Evolutionary conservation across 108 stramenopile genomes (phyloP).

Genomic region (Fistulifera solaris): DNA sequence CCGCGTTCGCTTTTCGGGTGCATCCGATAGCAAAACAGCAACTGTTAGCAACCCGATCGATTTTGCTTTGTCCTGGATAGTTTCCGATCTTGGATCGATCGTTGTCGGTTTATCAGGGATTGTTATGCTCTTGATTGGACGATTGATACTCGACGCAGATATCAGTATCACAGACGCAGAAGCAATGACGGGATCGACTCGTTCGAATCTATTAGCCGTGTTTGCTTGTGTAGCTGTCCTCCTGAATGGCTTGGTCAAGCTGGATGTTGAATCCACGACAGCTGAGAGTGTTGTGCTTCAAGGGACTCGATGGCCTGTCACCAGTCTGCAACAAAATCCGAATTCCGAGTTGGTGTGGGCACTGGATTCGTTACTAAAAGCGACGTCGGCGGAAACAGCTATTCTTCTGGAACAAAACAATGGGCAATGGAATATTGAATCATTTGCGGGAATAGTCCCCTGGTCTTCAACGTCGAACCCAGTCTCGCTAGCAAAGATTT

Average conservation of each 20-base stretch:
- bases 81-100: constrained; percentile 64
- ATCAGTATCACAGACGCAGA: neutral
- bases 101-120: constrained; percentile 53
- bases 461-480: no score
- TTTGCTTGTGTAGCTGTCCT: constrained; percentile 74
- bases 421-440: constrained; percentile 38
- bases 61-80: constrained; percentile 20
- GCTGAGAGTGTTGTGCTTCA: constrained; percentile 63
- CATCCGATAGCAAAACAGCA: neutral
- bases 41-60: constrained; percentile 22
- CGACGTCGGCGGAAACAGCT: constrained; percentile 64
- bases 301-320: constrained; percentile 14
- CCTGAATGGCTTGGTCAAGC: constrained; percentile 67
- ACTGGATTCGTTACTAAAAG: constrained; percentile 41
- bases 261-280: constrained; percentile 61
- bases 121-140: constrained; percentile 34
- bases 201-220: constrained; percentile 60
- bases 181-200: constrained; percentile 28
- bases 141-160: constrained; percentile 14
- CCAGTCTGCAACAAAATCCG: constrained; percentile 3
- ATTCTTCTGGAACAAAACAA: constrained; percentile 32
- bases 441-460: constrained; percentile 49
- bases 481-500: neutral
- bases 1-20: neutral
- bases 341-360: constrained; percentile 33